Base-by-base conservation (phyloP, 352 stramenopile genomes). In the Nothophytophthora sp. region DNA sequence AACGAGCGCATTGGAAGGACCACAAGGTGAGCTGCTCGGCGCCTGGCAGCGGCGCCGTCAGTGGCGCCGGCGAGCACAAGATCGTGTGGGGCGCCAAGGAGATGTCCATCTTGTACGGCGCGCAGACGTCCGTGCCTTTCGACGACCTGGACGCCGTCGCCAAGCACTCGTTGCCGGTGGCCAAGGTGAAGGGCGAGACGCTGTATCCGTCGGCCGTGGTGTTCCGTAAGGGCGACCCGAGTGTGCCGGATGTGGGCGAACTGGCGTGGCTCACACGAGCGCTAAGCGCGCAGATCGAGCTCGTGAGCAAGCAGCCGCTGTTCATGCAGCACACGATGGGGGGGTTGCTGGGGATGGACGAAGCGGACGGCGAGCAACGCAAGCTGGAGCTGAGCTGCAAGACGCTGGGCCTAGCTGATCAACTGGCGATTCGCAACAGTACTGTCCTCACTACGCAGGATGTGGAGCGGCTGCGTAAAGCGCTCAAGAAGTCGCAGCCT, bases 81-180 rank as follows among this genome's bases (percentile, higher is more conserved):
- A 86, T 90, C 39, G 50, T 81, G 19, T 94, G 83, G 84, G 81
- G 84, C 1, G 76, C 70, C 22, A 91, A 90, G 59, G 84, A 94
- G 51, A 86, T 94, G 55, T 91, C 81, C 27, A 86, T 94, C 28
- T 58, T 94, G 11, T 94, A 80, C 22, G 81, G 81, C 8, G 59
- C 64, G 0, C 50, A 80, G 35, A 94, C 81, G 8, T 84, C 78
- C 20, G 61, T 92, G 54, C 77, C 84, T 9, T 94, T 94, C 44
- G 77, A 94, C 28, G 84, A 94, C 55, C 54, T 92, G 29, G 81
- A 94, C 38, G 57, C 69, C 13, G 74, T 94, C 36, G 75, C 74
- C 47, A 87, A 79, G 55, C 67, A 89, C 44, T 53, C 50, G 5
- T 56, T 87, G 20, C 42, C 48, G 11, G 61, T 91, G 44, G 76